Conservation (phyloP, 495 filamentous ascomycete species). For the Elasticomyces elasticus region DNA sequence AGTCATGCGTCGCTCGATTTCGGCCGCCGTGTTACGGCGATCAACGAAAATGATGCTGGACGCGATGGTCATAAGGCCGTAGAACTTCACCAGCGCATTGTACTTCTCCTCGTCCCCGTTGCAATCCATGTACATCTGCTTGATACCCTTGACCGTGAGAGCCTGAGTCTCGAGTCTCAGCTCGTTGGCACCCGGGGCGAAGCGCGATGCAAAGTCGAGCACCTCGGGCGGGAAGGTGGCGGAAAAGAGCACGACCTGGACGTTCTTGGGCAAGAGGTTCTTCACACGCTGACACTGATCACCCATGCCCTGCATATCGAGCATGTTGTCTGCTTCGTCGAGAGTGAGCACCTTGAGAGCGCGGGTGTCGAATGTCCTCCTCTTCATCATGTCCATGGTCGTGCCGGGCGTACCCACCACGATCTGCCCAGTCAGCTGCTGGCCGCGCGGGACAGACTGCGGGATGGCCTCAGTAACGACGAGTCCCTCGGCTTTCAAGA, state of each 20-base stretch:
- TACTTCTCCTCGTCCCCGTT: slow-evolving; percentile 73
- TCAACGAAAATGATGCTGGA: slow-evolving; percentile 97
- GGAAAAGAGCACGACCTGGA: slow-evolving; percentile 88
- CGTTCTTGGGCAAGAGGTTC: slow-evolving; percentile 56
- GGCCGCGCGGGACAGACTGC: slow-evolving; percentile 50
- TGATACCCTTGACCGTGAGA: slow-evolving; percentile 92
- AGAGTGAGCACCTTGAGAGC: slow-evolving; percentile 44
- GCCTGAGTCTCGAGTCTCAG: slow-evolving; percentile 83
- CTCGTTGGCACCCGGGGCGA: slow-evolving; percentile 75
- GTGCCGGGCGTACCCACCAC: slow-evolving; percentile 94
- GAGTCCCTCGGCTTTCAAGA: slow-evolving; percentile 44
- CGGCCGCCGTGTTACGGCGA: slow-evolving; percentile 68
- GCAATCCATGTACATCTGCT: slow-evolving; percentile 93
- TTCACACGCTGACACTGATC: slow-evolving; percentile 91
- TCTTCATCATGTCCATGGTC: slow-evolving; percentile 72
- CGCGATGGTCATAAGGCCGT: slow-evolving; percentile 87
- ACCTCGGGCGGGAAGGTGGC: slow-evolving; percentile 89
- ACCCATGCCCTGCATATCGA: slow-evolving; percentile 84
- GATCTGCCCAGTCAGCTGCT: slow-evolving; percentile 57
- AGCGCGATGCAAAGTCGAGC: slow-evolving; percentile 63
- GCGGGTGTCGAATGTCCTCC: slow-evolving; percentile 37
- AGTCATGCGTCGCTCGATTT: slow-evolving; percentile 78
- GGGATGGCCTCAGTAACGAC: slow-evolving; percentile 72
- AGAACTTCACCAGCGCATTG: slow-evolving; percentile 75
- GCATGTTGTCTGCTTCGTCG: slow-evolving; percentile 41